Evolutionary conservation across 1,139 yeast species (phyloP).

Genomic region (Blastobotrys arbuscula): DNA sequence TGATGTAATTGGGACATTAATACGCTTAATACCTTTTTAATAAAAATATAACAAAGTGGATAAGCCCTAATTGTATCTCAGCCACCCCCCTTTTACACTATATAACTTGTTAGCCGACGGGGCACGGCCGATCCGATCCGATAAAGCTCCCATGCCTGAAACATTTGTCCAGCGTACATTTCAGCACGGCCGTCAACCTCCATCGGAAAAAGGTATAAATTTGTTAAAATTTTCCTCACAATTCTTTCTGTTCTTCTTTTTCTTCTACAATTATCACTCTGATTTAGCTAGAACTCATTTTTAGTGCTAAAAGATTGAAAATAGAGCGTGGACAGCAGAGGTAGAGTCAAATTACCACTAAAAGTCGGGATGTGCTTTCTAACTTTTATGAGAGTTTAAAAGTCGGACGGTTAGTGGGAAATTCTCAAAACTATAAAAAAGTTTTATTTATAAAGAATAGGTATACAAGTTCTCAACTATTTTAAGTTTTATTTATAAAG

Average conservation of each 20-base stretch:
- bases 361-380: not conserved
- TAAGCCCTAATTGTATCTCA: too few species aligned
- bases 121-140: too few species aligned
- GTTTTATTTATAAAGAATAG: not conserved
- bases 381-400: not conserved
- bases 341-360: conserved; percentile 32
- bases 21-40: too few species aligned
- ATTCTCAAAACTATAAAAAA: not conserved
- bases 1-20: too few species aligned
- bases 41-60: too few species aligned
- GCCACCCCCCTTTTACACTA: too few species aligned
- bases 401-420: not conserved
- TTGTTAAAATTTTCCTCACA: not conserved
- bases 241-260: not conserved
- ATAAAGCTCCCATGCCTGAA: too few species aligned
- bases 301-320: conserved; percentile 30
- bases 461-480: too few species aligned
- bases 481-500: not conserved
- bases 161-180: not conserved
- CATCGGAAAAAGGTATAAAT: not conserved
- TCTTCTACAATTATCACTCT: conserved; percentile 39
- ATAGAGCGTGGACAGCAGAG: conserved; percentile 73
- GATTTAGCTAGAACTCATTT: conserved; percentile 51
- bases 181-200: not conserved
- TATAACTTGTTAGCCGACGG: too few species aligned